Conservation (phyloP, 2,329 filamentous ascomycete genomes). For the Colletotrichum sp. region DNA sequence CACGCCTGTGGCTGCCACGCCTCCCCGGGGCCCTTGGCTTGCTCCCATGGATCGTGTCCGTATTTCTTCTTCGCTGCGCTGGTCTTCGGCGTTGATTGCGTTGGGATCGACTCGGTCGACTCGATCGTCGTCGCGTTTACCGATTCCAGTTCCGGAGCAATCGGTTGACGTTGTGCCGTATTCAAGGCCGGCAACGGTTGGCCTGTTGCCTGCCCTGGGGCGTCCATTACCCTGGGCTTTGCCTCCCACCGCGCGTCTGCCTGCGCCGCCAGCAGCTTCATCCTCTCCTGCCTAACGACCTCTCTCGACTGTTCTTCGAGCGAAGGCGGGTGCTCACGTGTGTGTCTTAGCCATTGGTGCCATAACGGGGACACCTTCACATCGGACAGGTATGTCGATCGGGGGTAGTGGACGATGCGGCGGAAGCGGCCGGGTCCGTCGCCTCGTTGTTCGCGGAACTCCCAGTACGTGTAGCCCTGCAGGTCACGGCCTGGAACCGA, state of each 20-base stretch:
- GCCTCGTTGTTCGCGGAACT: conserved; percentile 60
- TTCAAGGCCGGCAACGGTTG: conserved; percentile 33
- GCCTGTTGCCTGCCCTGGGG: conserved; percentile 30
- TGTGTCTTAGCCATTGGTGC: conserved; percentile 73
- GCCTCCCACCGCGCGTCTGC: conserved; percentile 70
- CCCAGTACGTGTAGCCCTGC: conserved; percentile 72
- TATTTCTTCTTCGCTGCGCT: conserved; percentile 18
- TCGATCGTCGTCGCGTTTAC: background rate
- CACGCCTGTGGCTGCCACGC: conserved; percentile 72
- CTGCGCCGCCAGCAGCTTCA: conserved; percentile 62
- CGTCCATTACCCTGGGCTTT: conserved; percentile 56
- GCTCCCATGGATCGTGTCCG: conserved; percentile 62
- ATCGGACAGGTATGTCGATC: conserved; percentile 56
- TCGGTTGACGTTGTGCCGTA: conserved; percentile 11
- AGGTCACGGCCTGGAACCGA: conserved; percentile 62
- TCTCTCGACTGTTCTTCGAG: conserved; percentile 63
- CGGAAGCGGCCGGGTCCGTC: conserved; percentile 52
- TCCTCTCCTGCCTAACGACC: conserved; percentile 53
- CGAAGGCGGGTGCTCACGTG: conserved; percentile 57
- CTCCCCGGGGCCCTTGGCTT: conserved; percentile 60
- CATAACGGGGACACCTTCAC: conserved; percentile 65
- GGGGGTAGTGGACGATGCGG: conserved; percentile 66
- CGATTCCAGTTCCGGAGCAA: conserved; percentile 15
- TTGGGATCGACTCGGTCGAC: background rate
- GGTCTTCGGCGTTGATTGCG: background rate